phyloP scores from a whole-genome alignment of 495 filamentous ascomycete species.

The Neurospora terricola region DNA sequence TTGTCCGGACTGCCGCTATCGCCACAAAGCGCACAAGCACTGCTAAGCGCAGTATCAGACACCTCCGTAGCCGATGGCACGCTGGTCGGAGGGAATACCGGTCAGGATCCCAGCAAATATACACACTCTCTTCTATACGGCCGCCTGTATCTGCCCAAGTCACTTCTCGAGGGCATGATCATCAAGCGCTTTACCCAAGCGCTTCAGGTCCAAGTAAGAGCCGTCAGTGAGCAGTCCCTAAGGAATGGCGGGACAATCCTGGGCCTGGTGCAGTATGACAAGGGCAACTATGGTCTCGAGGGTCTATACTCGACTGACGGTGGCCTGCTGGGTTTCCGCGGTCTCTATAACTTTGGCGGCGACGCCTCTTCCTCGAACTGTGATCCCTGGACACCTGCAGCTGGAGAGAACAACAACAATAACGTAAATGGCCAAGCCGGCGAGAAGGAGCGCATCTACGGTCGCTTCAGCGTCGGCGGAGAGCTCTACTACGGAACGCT shows the following conservation, averaged over 20 bases:
- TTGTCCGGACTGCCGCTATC: neutral
- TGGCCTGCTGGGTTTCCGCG: conserved; percentile 74
- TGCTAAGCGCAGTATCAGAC: neutral
- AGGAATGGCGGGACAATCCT: conserved; percentile 68
- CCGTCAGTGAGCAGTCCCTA: conserved; percentile 67
- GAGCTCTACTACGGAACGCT: conserved; percentile 90
- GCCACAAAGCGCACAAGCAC: neutral
- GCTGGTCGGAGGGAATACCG: neutral
- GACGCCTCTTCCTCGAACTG: conserved; percentile 47
- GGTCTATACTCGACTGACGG: conserved; percentile 90
- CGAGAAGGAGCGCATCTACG: conserved; percentile 44
- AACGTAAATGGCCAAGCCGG: conserved; percentile 4
- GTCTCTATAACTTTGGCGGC: conserved; percentile 87
- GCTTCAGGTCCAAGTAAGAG: conserved; percentile 67
- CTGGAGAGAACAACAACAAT: conserved; percentile 10
- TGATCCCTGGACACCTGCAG: conserved; percentile 7
- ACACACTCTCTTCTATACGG: conserved; percentile 67
- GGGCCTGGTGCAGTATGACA: conserved; percentile 77
- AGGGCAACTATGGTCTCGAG: conserved; percentile 80
- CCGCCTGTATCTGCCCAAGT: conserved; percentile 73
- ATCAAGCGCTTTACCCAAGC: conserved; percentile 71
- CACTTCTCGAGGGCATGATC: conserved; percentile 79
- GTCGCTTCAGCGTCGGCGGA: conserved; percentile 70
- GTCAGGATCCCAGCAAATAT: neutral
- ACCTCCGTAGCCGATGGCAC: neutral